Percentiles rank a stretch among this genome's conserved stretches.
phyloP scores from a whole-genome alignment of 805 yeast species.

The Scheffersomyces ergatensis region DNA sequence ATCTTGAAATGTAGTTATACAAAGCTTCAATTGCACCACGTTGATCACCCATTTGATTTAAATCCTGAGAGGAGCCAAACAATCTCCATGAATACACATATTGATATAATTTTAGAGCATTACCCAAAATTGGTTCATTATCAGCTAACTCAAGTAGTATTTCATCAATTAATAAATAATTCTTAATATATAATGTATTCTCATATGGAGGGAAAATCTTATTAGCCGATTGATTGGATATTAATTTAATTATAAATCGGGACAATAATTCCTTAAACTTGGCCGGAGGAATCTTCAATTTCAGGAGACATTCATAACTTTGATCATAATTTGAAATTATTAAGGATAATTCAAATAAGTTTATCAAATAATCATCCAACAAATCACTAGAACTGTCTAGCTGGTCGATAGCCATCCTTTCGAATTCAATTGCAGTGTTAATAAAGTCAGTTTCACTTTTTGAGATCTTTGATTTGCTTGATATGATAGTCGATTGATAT shows the following conservation, averaged over 20 bases:
- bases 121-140: constrained; percentile 24
- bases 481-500: neutral
- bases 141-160: constrained; percentile 32
- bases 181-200: constrained; percentile 16
- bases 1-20: constrained; percentile 34
- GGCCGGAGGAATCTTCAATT: constrained; percentile 13
- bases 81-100: constrained; percentile 42
- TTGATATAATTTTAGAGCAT: constrained; percentile 33
- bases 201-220: constrained; percentile 18
- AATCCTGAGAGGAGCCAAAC: constrained; percentile 17
- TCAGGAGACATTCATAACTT: constrained; percentile 15
- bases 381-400: constrained; percentile 6
- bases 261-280: constrained; percentile 11
- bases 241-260: constrained; percentile 24
- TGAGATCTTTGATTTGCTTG: neutral
- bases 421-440: constrained; percentile 21
- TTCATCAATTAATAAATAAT: constrained; percentile 31
- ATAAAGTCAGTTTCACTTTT: constrained; percentile 13
- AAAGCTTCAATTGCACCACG: constrained; percentile 40
- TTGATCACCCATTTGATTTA: constrained; percentile 23
- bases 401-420: constrained; percentile 21
- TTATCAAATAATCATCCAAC: constrained; percentile 15
- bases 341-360: constrained; percentile 24
- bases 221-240: constrained; percentile 18
- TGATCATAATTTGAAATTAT: constrained; percentile 16